A percentile compares a stretch with the other conserved stretches of the same genome.
phyloP scores from a whole-genome alignment of 768 basidiomycete genomes.

The Collybia sp. region DNA sequence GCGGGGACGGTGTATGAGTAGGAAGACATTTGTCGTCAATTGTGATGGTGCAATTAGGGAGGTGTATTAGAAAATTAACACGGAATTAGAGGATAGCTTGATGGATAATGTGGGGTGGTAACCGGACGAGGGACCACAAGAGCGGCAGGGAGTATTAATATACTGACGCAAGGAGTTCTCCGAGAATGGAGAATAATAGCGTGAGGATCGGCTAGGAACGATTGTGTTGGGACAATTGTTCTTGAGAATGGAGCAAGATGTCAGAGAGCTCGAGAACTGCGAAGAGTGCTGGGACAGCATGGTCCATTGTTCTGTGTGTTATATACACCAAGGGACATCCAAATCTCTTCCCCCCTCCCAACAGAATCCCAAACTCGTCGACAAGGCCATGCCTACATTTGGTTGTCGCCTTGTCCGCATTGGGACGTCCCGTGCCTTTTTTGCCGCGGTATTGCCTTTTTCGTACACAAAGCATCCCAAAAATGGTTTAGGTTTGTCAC shows the following conservation, averaged over 20 bases:
- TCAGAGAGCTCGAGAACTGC: too few species aligned
- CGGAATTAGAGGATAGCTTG: slow-evolving; percentile 1
- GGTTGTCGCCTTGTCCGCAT: slow-evolving; percentile 25
- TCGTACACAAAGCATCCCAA: not conserved
- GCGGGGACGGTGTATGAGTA: slow-evolving; percentile 39
- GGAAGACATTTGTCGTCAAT: too few species aligned
- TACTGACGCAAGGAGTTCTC: not conserved
- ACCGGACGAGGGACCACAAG: not conserved
- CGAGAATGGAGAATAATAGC: not conserved
- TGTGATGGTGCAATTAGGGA: slow-evolving; percentile 13
- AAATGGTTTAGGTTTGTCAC: not conserved
- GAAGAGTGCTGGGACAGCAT: too few species aligned
- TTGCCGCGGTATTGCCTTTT: too few species aligned
- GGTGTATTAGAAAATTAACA: slow-evolving; percentile 4
- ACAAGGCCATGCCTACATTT: slow-evolving; percentile 27
- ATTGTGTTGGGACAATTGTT: not conserved
- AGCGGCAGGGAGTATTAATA: not conserved
- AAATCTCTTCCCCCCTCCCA: not conserved
- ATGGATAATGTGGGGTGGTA: not conserved
- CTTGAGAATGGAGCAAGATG: not conserved
- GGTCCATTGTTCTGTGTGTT: slow-evolving; percentile 10
- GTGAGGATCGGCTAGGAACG: not conserved
- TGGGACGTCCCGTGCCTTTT: not conserved
- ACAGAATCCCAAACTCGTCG: slow-evolving; percentile 7
- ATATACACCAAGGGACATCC: slow-evolving; percentile 18